Conservation (phyloP, 345 rosid genomes). For the Microthlaspi erraticum region DNA sequence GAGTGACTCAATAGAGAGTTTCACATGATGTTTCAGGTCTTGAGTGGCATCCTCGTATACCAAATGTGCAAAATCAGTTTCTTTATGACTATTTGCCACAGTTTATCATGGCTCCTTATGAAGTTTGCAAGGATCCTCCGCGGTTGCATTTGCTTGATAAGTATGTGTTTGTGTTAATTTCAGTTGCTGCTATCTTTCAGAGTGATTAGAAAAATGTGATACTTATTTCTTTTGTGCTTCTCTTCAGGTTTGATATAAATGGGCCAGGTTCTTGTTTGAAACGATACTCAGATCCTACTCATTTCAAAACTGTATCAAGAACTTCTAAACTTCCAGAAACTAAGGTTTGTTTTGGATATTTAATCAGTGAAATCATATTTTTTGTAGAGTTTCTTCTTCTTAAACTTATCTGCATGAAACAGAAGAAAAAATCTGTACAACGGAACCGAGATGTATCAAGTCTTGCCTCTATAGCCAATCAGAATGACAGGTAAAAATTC, state of each 20-base stretch:
- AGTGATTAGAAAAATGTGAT: slow-evolving; percentile 18
- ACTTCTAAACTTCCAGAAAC: slow-evolving; percentile 56
- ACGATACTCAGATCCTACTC: slow-evolving; percentile 89
- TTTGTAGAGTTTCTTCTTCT: background rate
- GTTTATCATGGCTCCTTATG: slow-evolving; percentile 85
- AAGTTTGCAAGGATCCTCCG: slow-evolving; percentile 79
- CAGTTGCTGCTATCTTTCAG: slow-evolving; percentile 7
- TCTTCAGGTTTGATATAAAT: slow-evolving; percentile 77
- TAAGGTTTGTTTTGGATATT: slow-evolving; percentile 57
- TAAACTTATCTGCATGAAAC: slow-evolving; percentile 19
- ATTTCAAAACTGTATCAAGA: slow-evolving; percentile 70
- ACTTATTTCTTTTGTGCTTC: slow-evolving; percentile 36
- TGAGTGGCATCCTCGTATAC: slow-evolving; percentile 85
- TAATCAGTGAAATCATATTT: background rate
- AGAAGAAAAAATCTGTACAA: slow-evolving; percentile 37
- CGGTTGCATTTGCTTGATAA: slow-evolving; percentile 83
- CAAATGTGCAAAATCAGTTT: slow-evolving; percentile 75
- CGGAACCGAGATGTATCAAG: slow-evolving; percentile 23
- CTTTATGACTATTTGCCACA: slow-evolving; percentile 78
- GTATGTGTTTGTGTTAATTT: slow-evolving; percentile 46
- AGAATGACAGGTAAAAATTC: slow-evolving; percentile 33
- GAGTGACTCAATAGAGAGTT: slow-evolving; percentile 26
- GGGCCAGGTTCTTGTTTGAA: slow-evolving; percentile 94
- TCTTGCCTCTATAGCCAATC: slow-evolving; percentile 32
- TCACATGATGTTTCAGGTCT: slow-evolving; percentile 60